Evolutionary conservation across 2,329 filamentous ascomycete species (phyloP).

Genomic region (Fusarium staphyleae): DNA sequence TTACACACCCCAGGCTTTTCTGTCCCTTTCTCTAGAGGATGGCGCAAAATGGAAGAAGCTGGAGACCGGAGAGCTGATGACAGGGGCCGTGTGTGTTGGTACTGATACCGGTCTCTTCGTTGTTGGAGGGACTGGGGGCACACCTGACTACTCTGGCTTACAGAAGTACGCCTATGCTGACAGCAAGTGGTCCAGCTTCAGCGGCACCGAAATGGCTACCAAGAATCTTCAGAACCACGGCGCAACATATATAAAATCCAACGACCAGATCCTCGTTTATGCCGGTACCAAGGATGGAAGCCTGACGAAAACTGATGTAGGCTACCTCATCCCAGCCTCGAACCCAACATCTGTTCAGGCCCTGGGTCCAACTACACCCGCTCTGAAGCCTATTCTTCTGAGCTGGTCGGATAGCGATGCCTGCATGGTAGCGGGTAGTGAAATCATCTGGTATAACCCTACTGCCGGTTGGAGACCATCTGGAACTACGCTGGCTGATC

Average conservation of each 20-base stretch:
- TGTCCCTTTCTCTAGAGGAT: slow-evolving; percentile 72
- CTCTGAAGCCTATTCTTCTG: slow-evolving; percentile 74
- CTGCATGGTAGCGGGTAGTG: slow-evolving; percentile 76
- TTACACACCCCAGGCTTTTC: slow-evolving; percentile 77
- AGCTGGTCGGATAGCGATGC: slow-evolving; percentile 75
- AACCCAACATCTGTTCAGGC: slow-evolving; percentile 69
- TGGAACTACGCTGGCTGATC: slow-evolving; percentile 66
- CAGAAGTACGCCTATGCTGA: slow-evolving; percentile 70
- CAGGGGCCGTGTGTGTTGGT: slow-evolving; percentile 79
- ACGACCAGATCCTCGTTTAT: slow-evolving; percentile 79
- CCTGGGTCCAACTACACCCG: slow-evolving; percentile 64
- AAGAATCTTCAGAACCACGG: slow-evolving; percentile 78
- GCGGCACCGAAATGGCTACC: slow-evolving; percentile 57
- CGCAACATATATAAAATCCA: slow-evolving; percentile 74
- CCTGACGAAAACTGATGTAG: slow-evolving; percentile 69
- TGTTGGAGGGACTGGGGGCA: slow-evolving; percentile 72
- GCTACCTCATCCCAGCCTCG: slow-evolving; percentile 74
- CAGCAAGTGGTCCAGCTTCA: slow-evolving; percentile 59
- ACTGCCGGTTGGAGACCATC: slow-evolving; percentile 70
- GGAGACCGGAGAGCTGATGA: slow-evolving; percentile 71
- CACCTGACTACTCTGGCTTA: slow-evolving; percentile 72
- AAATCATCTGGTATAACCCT: slow-evolving; percentile 76
- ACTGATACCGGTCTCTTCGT: slow-evolving; percentile 77
- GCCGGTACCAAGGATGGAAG: slow-evolving; percentile 73
- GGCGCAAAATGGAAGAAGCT: slow-evolving; percentile 77